phyloP scores from a whole-genome alignment of 2,329 filamentous ascomycete genomes.

The Dactylonectria estremocensis region DNA sequence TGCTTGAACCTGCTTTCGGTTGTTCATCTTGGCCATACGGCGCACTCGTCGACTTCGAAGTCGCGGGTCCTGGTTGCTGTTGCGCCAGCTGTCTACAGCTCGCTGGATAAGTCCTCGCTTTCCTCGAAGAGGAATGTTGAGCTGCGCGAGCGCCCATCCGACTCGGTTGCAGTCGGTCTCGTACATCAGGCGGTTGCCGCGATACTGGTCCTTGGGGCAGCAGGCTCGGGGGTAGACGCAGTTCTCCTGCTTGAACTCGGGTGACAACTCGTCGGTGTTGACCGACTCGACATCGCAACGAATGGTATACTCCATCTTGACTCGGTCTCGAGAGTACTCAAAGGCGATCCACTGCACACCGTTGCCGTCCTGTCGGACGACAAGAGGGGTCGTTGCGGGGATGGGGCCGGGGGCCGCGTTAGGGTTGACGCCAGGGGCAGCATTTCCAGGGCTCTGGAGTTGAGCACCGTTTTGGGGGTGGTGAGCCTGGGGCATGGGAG shows the following conservation, averaged over 20 bases:
- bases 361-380: slow-evolving; percentile 94
- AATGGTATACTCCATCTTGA: slow-evolving; percentile 99
- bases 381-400: slow-evolving; percentile 93
- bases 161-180: slow-evolving; percentile 99
- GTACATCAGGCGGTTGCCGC: slow-evolving; percentile 94
- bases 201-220: slow-evolving; percentile 95
- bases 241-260: slow-evolving; percentile 97
- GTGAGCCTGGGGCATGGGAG: slow-evolving; percentile 58
- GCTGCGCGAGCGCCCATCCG: slow-evolving; percentile 97
- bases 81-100: slow-evolving; percentile 98
- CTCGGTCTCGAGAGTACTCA: slow-evolving; percentile 95
- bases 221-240: slow-evolving; percentile 97
- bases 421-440: slow-evolving; percentile 76
- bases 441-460: slow-evolving; percentile 57
- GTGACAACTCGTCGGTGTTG: slow-evolving; percentile 85
- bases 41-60: slow-evolving; percentile 92
- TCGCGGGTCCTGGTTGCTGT: slow-evolving; percentile 97
- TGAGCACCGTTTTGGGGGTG: slow-evolving; percentile 57
- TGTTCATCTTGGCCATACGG: slow-evolving; percentile 96
- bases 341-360: slow-evolving; percentile 99
- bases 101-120: slow-evolving; percentile 97
- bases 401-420: slow-evolving; percentile 97
- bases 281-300: slow-evolving; percentile 98
- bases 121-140: slow-evolving; percentile 91
- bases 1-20: slow-evolving; percentile 79